These are phyloP conservation scores for Wallacemonas rigidus DNA, from an alignment of 208 protist species.

Conservation along the genomic window DNA sequence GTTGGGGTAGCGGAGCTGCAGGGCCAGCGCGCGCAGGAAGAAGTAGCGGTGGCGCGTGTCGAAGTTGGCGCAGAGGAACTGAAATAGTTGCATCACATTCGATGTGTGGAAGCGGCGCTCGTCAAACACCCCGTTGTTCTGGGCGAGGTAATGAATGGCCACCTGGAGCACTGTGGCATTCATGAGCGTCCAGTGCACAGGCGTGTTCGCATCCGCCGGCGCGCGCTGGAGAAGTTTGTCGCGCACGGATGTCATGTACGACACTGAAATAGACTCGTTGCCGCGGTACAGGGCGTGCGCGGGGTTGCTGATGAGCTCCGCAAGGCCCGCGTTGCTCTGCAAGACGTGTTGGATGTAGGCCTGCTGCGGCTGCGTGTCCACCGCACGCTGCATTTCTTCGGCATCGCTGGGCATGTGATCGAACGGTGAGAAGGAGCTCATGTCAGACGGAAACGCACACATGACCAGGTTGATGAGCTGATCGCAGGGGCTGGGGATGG, in stretches of 20 bases:
- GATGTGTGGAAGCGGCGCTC: slow-evolving; percentile 39
- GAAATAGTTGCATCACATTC: slow-evolving; percentile 96
- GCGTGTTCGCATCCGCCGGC: slow-evolving; percentile 16
- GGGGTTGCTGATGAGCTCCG: slow-evolving; percentile 46
- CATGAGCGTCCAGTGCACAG: slow-evolving; percentile 74
- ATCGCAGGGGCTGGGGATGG: slow-evolving; percentile 95
- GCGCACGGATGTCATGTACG: slow-evolving; percentile 28
- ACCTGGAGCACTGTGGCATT: slow-evolving; percentile 98
- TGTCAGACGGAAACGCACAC: slow-evolving; percentile 96
- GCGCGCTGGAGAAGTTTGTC: slow-evolving; percentile 77
- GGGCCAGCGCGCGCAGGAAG: slow-evolving; percentile 97
- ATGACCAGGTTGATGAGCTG: slow-evolving; percentile 98
- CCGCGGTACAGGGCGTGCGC: slow-evolving; percentile 26
- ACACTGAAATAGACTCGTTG: slow-evolving; percentile 39
- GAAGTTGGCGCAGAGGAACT: slow-evolving; percentile 91
- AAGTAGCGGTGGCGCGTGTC: slow-evolving; percentile 95
- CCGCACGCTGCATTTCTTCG: slow-evolving; percentile 89
- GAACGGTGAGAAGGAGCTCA: slow-evolving; percentile 96
- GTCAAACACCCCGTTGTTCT: slow-evolving; percentile 34
- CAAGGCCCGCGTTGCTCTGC: slow-evolving; percentile 28
- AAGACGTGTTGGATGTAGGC: slow-evolving; percentile 61
- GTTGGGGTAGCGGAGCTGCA: slow-evolving; percentile 99
- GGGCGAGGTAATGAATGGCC: slow-evolving; percentile 73
- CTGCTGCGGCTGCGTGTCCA: slow-evolving; percentile 86
- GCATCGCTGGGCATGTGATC: slow-evolving; percentile 74